Conservation (phyloP, 257 asterid species). For the Plantago elongata region DNA sequence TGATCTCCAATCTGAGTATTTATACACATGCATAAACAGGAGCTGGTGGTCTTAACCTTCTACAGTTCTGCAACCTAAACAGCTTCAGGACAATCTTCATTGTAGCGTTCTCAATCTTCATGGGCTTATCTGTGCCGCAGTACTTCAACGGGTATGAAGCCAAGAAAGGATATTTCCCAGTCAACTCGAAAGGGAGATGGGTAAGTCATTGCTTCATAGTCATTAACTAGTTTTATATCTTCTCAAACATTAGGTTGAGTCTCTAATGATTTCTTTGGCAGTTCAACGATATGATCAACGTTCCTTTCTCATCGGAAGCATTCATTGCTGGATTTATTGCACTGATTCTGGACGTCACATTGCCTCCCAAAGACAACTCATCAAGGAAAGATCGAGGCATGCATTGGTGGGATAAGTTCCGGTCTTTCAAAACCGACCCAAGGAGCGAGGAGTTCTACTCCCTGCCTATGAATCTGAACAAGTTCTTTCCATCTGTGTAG, state of each 20-base stretch:
- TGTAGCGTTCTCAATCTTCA: constrained; percentile 77
- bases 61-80: constrained; percentile 90
- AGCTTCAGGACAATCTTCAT: constrained; percentile 82
- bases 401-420: constrained; percentile 93
- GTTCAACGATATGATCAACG: constrained; percentile 91
- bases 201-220: constrained; percentile 31
- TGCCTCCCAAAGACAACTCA: constrained; percentile 58
- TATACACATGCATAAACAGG: constrained; percentile 36
- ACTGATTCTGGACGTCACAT: constrained; percentile 50
- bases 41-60: constrained; percentile 70
- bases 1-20: not conserved
- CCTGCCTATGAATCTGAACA: constrained; percentile 84
- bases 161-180: constrained; percentile 55
- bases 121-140: constrained; percentile 91
- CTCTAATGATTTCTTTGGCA: constrained; percentile 17
- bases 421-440: constrained; percentile 65
- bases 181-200: constrained; percentile 87
- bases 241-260: not conserved
- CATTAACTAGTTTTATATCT: not conserved
- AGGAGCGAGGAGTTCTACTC: constrained; percentile 88
- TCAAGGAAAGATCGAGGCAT: constrained; percentile 77
- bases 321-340: constrained; percentile 76
- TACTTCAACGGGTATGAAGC: constrained; percentile 74
- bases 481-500: constrained; percentile 87
- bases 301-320: constrained; percentile 77